Percentiles rank a stretch among this genome's conserved stretches.
These are phyloP conservation scores for Neonectria ditissima DNA, from an alignment of 2,329 filamentous ascomycete species.

Conservation along the genomic window DNA sequence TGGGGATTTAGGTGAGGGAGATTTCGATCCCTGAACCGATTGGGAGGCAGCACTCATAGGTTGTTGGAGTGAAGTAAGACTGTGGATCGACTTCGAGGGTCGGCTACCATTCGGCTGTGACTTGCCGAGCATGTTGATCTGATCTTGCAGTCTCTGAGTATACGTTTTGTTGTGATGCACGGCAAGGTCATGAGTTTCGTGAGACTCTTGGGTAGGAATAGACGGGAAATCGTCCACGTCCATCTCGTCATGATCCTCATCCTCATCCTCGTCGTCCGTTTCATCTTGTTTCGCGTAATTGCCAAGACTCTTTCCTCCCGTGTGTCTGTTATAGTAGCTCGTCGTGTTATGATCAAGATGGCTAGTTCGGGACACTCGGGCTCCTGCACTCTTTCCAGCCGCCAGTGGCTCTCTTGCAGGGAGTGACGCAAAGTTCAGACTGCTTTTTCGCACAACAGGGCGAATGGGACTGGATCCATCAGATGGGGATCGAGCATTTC, in stretches of 20 bases:
- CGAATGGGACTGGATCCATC: constrained; percentile 80
- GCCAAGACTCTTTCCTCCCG: constrained; percentile 79
- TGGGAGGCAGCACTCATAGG: constrained; percentile 44
- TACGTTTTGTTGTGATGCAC: constrained; percentile 82
- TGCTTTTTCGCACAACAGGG: constrained; percentile 89
- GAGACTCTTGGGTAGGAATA: constrained; percentile 43
- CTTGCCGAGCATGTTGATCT: constrained; percentile 81
- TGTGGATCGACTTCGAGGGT: constrained; percentile 61
- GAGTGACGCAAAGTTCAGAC: constrained; percentile 91
- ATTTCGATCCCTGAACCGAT: constrained; percentile 44
- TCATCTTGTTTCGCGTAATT: constrained; percentile 58
- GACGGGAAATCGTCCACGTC: constrained; percentile 62
- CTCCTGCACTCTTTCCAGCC: constrained; percentile 84
- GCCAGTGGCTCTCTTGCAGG: constrained; percentile 90
- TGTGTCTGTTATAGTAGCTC: constrained; percentile 80
- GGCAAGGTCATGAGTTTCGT: constrained; percentile 60
- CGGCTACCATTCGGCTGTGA: constrained; percentile 62
- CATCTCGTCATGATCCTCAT: constrained; percentile 61
- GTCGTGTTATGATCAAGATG: constrained; percentile 79
- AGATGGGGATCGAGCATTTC: constrained; percentile 71
- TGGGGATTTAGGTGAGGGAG: constrained; percentile 40
- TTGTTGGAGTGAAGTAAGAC: constrained; percentile 50
- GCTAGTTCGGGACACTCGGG: constrained; percentile 79
- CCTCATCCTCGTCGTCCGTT: constrained; percentile 59
- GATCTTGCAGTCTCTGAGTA: constrained; percentile 92